A percentile compares a stretch with the other conserved stretches of the same genome.
phyloP scores from a whole-genome alignment of 208 protist genomes.

The Herpetomonas samuelpessoai region DNA sequence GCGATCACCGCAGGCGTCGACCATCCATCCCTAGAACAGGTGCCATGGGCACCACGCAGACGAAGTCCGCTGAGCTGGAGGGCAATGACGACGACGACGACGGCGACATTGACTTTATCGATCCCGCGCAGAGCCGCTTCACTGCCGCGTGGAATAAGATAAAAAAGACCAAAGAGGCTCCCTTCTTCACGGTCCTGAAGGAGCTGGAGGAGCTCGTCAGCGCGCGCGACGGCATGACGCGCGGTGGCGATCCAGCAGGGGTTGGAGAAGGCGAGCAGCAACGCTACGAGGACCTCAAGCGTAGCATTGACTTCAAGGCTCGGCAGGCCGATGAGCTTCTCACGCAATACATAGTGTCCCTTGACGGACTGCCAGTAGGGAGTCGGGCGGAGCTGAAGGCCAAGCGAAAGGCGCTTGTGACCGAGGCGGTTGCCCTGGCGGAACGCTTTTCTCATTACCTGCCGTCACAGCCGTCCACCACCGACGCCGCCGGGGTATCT shows the following conservation, averaged over 20 bases:
- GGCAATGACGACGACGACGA: slow-evolving; percentile 11
- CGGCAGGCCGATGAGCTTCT: slow-evolving; percentile 68
- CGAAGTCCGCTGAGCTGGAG: background rate
- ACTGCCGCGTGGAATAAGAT: slow-evolving; percentile 28
- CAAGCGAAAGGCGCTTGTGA: slow-evolving; percentile 38
- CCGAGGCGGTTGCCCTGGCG: slow-evolving; percentile 24
- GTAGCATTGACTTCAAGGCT: slow-evolving; percentile 24
- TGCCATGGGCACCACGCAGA: background rate
- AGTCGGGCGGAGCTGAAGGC: slow-evolving; percentile 34
- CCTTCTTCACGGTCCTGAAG: slow-evolving; percentile 26
- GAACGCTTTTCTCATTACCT: slow-evolving; percentile 42
- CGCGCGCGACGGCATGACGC: slow-evolving; percentile 5
- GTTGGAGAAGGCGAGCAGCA: background rate
- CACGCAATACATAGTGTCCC: slow-evolving; percentile 57
- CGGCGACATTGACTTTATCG: slow-evolving; percentile 52
- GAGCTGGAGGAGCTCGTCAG: slow-evolving; percentile 38
- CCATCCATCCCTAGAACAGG: no score
- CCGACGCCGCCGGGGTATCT: no score
- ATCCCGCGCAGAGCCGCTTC: slow-evolving; percentile 47
- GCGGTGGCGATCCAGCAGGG: slow-evolving; percentile 4
- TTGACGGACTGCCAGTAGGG: slow-evolving; percentile 57
- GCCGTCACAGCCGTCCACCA: background rate
- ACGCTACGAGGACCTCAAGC: slow-evolving; percentile 11
- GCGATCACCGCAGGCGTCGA: no score
- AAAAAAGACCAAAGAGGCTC: slow-evolving; percentile 30